Conservation (phyloP, 2,329 filamentous ascomycete species). For the Gaeumannomyces sp. region DNA sequence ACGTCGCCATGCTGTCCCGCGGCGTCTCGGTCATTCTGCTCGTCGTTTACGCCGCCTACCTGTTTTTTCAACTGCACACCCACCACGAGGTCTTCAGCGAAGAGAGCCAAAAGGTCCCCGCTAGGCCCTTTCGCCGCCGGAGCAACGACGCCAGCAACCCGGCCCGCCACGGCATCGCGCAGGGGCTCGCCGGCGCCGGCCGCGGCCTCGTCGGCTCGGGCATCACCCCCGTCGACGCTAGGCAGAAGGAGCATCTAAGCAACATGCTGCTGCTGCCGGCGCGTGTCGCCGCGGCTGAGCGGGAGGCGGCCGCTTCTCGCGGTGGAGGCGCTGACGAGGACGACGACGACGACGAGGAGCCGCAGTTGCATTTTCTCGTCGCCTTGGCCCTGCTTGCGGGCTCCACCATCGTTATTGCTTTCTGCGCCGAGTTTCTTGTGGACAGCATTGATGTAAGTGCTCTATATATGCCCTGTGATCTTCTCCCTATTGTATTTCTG, state of each 20-base stretch:
- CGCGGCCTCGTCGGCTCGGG: conserved; percentile 30
- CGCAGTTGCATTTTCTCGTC: conserved; percentile 65
- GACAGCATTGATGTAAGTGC: conserved; percentile 52
- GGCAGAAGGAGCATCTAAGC: conserved; percentile 38
- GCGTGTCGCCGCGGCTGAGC: conserved; percentile 13
- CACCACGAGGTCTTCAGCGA: conserved; percentile 75
- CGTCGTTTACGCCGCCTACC: conserved; percentile 74
- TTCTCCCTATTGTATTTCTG: not conserved
- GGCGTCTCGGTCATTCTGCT: conserved; percentile 76
- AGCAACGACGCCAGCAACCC: conserved; percentile 19
- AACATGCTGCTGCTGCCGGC: conserved; percentile 36
- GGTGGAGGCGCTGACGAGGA: conserved; percentile 43
- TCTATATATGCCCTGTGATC: not conserved
- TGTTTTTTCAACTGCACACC: conserved; percentile 87
- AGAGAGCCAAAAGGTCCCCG: conserved; percentile 71
- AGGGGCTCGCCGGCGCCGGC: conserved; percentile 5
- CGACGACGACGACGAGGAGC: conserved; percentile 74
- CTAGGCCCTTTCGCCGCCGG: conserved; percentile 37
- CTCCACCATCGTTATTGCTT: conserved; percentile 73
- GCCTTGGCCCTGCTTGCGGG: conserved; percentile 64
- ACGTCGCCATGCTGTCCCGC: conserved; percentile 60
- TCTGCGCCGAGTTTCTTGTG: conserved; percentile 70
- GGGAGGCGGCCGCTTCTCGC: conserved; percentile 4
- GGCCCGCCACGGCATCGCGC: conserved; percentile 16
- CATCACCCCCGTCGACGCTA: conserved; percentile 17